A percentile compares a stretch with the other conserved stretches of the same genome.
Conservation (phyloP, 176 grass and related monocot species). For the Cenchrus americanus region DNA sequence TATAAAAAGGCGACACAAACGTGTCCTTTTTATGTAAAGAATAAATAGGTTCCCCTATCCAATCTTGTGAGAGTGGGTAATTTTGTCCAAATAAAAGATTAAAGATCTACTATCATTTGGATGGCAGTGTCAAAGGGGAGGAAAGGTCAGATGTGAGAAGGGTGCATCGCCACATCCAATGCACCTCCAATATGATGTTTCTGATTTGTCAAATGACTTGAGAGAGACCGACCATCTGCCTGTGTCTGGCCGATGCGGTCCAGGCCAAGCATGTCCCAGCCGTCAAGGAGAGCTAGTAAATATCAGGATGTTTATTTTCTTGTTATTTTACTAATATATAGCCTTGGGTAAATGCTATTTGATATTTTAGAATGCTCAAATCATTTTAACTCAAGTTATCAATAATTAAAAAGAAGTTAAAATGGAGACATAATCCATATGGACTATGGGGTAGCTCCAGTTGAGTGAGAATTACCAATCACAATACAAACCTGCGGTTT, state of each 20-base stretch:
- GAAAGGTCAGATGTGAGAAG: neutral
- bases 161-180: constrained; percentile 13
- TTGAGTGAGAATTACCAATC: neutral
- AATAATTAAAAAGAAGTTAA: neutral
- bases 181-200: constrained; percentile 26
- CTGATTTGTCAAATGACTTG: constrained; percentile 30
- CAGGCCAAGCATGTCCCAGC: neutral
- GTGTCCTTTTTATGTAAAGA: neutral
- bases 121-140: constrained; percentile 6
- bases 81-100: neutral
- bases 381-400: neutral
- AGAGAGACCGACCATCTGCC: constrained; percentile 33
- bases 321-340: too few species aligned
- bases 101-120: constrained; percentile 24
- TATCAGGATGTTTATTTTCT: neutral
- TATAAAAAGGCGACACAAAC: neutral
- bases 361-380: neutral
- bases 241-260: neutral
- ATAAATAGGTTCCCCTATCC: neutral
- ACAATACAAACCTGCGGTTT: neutral
- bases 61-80: neutral
- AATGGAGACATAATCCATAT: neutral
- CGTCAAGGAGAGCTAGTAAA: neutral
- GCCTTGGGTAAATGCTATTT: neutral
- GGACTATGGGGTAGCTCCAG: too few species aligned